A percentile compares a stretch with the other conserved stretches of the same genome.
Evolutionary conservation across 225 moss, liverwort and hornwort genomes (phyloP).

Genomic region (Sphagnum tenellum): DNA sequence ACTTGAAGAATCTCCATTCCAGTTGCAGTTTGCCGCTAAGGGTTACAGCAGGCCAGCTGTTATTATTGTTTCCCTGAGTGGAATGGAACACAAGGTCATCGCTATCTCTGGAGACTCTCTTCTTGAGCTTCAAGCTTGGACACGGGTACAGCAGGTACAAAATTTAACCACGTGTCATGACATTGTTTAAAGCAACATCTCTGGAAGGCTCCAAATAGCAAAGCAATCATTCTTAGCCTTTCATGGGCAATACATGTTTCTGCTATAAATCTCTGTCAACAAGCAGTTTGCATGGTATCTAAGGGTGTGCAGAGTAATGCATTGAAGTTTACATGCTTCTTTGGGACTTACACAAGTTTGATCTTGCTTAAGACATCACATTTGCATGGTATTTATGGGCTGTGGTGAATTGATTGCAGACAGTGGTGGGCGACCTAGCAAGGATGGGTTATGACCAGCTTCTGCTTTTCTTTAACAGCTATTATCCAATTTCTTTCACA

Average conservation of each 20-base stretch:
- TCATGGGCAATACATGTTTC: too few relatives aligned
- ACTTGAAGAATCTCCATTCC: not conserved
- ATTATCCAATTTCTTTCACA: conserved; percentile 9
- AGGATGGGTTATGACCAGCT: conserved; percentile 27
- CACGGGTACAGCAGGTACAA: conserved; percentile 38
- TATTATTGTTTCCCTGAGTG: conserved; percentile 8
- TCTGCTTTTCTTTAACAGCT: conserved; percentile 15
- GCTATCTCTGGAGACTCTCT: conserved; percentile 30
- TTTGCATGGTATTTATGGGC: not conserved
- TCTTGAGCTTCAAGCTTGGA: conserved; percentile 28
- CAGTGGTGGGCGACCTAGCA: conserved; percentile 30
- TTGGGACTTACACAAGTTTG: too few relatives aligned
- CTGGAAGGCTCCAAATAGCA: too few relatives aligned
- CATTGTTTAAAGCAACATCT: too few relatives aligned
- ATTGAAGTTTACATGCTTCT: too few relatives aligned
- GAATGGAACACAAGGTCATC: conserved; percentile 43
- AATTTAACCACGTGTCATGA: too few relatives aligned
- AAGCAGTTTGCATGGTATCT: too few relatives aligned
- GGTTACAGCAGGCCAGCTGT: not conserved
- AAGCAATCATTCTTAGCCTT: too few relatives aligned
- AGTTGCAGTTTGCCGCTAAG: not conserved
- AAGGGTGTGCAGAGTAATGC: too few relatives aligned
- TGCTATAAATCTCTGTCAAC: too few relatives aligned
- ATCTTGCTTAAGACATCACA: not conserved
- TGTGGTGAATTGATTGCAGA: conserved; percentile 8